These are phyloP conservation scores for Mucor indicus DNA, from an alignment of 371 early-diverging fungal genomes.

Conservation along the genomic window DNA sequence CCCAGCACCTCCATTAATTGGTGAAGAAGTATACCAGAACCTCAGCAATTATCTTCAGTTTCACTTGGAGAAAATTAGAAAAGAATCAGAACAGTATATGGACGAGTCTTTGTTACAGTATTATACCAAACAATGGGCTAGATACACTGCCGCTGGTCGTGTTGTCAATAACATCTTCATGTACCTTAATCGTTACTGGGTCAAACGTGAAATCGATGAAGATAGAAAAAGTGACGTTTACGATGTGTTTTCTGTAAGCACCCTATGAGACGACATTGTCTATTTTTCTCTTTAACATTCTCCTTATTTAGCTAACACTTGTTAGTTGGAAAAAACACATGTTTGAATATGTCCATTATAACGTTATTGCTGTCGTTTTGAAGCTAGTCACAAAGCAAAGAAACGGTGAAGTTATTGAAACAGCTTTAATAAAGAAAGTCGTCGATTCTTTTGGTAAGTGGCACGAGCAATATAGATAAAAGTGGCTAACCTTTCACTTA, in stretches of 20 bases:
- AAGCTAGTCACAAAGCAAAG: slow-evolving; percentile 83
- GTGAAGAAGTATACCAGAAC: slow-evolving; percentile 80
- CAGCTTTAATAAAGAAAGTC: slow-evolving; percentile 82
- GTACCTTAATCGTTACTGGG: slow-evolving; percentile 97
- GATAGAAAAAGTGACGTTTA: slow-evolving; percentile 82
- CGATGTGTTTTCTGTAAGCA: slow-evolving; percentile 88
- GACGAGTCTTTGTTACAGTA: slow-evolving; percentile 83
- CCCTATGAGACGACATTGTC: too few species aligned
- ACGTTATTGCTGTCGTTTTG: slow-evolving; percentile 82
- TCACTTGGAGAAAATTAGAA: slow-evolving; percentile 59
- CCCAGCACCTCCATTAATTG: slow-evolving; percentile 76
- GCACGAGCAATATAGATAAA: too few species aligned
- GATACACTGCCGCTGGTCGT: slow-evolving; percentile 81
- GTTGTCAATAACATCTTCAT: slow-evolving; percentile 88
- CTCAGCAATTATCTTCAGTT: slow-evolving; percentile 72
- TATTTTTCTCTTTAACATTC: neutral
- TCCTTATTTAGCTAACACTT: slow-evolving; percentile 74
- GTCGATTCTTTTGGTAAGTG: slow-evolving; percentile 87
- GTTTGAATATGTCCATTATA: slow-evolving; percentile 74
- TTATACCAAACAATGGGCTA: slow-evolving; percentile 87
- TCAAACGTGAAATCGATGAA: slow-evolving; percentile 93
- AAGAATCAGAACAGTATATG: slow-evolving; percentile 61
- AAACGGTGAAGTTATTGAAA: slow-evolving; percentile 87
- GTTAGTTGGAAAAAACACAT: slow-evolving; percentile 88
- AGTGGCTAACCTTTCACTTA: too few species aligned